Evolutionary conservation across 495 filamentous ascomycete species (phyloP), one percentile per base, ranked within the genome.

Genomic region (Rusavskia elegans): DNA sequence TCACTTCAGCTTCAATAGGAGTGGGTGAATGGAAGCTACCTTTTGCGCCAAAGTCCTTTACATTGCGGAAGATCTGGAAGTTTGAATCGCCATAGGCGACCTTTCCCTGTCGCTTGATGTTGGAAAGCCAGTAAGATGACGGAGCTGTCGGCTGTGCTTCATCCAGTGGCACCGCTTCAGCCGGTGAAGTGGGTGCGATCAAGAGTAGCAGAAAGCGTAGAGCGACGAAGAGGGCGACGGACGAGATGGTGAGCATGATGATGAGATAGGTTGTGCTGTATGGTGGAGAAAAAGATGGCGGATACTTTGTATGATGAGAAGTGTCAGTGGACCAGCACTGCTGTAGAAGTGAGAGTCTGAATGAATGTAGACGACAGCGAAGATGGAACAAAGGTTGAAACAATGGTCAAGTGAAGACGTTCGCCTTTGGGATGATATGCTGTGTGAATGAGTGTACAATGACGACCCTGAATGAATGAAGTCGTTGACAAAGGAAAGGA

Each of bases 21-120:
- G 8, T 39, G 11, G 19, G 30, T 0, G n/a, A 32, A 8, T 25
- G 5, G 23, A 36, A 13, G 13, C 20, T 61, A 75, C 79, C 84
- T 50, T 71, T 81, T 4, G 85, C 85, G 23, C 85, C 85, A 60
- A 77, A 92, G 57, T 94, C 89, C 67, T 74, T 82, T 27, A 96
- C 88, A 62, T 96, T 93, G 39, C 89, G 84, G 66, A 80, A 95
- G 20, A 95, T 73, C 62, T 87, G 74, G 64, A 87, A 92, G 45
- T 60, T 54, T 19, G 68, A 59, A 27, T 71, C 64, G 54, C 75
- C 80, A 61, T 82, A 92, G 9, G 81, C 77, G 27, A 81, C 75
- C 0, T 64, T 66, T 32, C 87, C 88, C 55, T 87, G 79, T 17
- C 83, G 83, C 44, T 80, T 63, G 60, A 94, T 84, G 55, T 68